Base-by-base conservation (phyloP, 495 filamentous ascomycete genomes). In the Hyaloscypha hepaticicola region DNA sequence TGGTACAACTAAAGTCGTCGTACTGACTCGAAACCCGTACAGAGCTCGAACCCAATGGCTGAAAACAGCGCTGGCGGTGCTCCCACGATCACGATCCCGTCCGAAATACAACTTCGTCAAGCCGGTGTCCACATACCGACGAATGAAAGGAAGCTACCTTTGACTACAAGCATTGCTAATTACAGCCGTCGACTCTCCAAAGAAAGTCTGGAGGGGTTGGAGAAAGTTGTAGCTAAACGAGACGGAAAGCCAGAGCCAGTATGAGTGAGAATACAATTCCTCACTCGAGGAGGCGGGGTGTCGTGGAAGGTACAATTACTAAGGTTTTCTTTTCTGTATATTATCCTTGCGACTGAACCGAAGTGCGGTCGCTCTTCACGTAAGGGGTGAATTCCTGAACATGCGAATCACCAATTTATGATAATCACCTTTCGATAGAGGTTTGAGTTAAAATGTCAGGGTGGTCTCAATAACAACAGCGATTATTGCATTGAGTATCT, bases 401-500 rank as follows among this genome's bases (percentile, higher is more conserved):
- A 12, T 45, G 9, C 19, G 12, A 14, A 45, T 45, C 9, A 45
- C 16, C 16, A 45, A 16, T 16, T 8, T 19, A 19, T 16, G 11
- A 45, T 19, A 45, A 16, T 45, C 38, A 45, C 38, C 9, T 45
- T 45, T 45, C n/a, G n/a, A n/a, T n/a, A n/a, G n/a, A n/a, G n/a
- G n/a, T n/a, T n/a, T n/a, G n/a, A n/a, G n/a, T n/a, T n/a, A n/a
- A n/a, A n/a, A n/a, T n/a, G n/a, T n/a, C n/a, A n/a, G n/a, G n/a
- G 16, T 16, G 16, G 38, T 45, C 38, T 45, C 50, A 53, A 53
- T 53, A 53, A 53, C 50, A 52, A 4, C n/a, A 53, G 50, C 50
- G n/a, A 53, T 27, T 31, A 66, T 66, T 61, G 33, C 34, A 61
- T 66, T 57, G 58, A 60, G 25, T 61, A 28, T 24, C 58, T 66